phyloP scores from a whole-genome alignment of 2,329 filamentous ascomycete genomes.

The Fusarium sambucinum region DNA sequence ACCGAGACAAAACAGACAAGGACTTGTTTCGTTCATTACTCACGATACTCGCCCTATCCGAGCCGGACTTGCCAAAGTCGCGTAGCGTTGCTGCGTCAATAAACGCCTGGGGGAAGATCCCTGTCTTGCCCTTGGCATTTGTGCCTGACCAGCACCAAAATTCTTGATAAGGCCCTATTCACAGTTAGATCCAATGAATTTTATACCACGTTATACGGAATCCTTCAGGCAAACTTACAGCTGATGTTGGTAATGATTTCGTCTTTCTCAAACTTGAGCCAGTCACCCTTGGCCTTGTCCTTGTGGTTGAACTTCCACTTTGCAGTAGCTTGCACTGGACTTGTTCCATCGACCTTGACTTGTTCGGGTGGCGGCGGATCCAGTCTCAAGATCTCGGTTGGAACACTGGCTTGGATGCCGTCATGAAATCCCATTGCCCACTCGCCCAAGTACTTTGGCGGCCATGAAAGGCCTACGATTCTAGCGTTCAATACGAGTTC shows the following conservation, averaged over 20 bases:
- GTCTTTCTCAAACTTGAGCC: slow-evolving; percentile 74
- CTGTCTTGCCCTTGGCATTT: slow-evolving; percentile 65
- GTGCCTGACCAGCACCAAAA: slow-evolving; percentile 70
- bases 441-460: slow-evolving; percentile 64
- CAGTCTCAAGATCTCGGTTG: slow-evolving; percentile 62
- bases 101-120: slow-evolving; percentile 65
- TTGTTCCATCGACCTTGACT: slow-evolving; percentile 60
- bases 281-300: slow-evolving; percentile 56
- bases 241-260: slow-evolving; percentile 75
- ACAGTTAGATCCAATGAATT: slow-evolving; percentile 18
- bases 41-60: slow-evolving; percentile 49
- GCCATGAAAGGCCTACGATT: slow-evolving; percentile 65
- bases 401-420: slow-evolving; percentile 62
- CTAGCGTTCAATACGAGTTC: slow-evolving; percentile 63
- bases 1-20: slow-evolving; percentile 52
- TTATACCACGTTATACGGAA: neutral
- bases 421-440: slow-evolving; percentile 71
- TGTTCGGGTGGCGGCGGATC: slow-evolving; percentile 61
- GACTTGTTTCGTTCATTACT: slow-evolving; percentile 54
- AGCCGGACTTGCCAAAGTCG: slow-evolving; percentile 49
- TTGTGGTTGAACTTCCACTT: slow-evolving; percentile 67
- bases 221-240: slow-evolving; percentile 56
- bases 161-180: slow-evolving; percentile 58
- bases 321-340: slow-evolving; percentile 61
- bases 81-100: slow-evolving; percentile 61